Percentiles rank a stretch among this genome's conserved stretches.
These are phyloP conservation scores for Phaffomyces opuntiae DNA, from an alignment of 805 yeast genomes.

Conservation along the genomic window DNA sequence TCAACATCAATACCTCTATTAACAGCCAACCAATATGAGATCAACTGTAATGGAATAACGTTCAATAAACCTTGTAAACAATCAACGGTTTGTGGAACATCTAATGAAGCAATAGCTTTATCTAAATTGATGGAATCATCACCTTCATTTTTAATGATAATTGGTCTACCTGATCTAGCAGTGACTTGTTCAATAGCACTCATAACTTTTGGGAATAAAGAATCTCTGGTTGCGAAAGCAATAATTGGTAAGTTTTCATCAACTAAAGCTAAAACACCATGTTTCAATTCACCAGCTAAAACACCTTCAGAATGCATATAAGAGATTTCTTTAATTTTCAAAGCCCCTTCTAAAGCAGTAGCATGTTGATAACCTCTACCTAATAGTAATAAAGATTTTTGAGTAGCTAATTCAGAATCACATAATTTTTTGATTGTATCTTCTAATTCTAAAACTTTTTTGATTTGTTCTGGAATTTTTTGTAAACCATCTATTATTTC, in stretches of 20 bases:
- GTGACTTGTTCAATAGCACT: constrained; percentile 94
- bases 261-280: constrained; percentile 94
- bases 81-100: constrained; percentile 93
- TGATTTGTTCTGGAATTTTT: constrained; percentile 79
- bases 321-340: constrained; percentile 95
- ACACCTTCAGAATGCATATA: constrained; percentile 99
- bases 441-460: constrained; percentile 66
- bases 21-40: constrained; percentile 95
- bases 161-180: constrained; percentile 96
- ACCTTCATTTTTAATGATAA: constrained; percentile 83
- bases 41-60: constrained; percentile 89
- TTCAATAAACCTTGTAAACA: constrained; percentile 95
- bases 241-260: constrained; percentile 91
- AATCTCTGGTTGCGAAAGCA: constrained; percentile 94
- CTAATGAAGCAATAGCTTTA: constrained; percentile 61
- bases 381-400: constrained; percentile 79
- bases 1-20: constrained; percentile 95
- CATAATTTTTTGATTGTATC: constrained; percentile 71
- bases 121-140: constrained; percentile 51
- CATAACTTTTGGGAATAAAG: constrained; percentile 91
- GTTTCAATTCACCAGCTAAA: constrained; percentile 97
- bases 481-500: constrained; percentile 84
- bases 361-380: constrained; percentile 99
- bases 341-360: constrained; percentile 96
- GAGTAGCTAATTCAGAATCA: constrained; percentile 61